Evolutionary conservation across 306 rosid genomes (phyloP).

Genomic region (Astragalus glycyphyllos): DNA sequence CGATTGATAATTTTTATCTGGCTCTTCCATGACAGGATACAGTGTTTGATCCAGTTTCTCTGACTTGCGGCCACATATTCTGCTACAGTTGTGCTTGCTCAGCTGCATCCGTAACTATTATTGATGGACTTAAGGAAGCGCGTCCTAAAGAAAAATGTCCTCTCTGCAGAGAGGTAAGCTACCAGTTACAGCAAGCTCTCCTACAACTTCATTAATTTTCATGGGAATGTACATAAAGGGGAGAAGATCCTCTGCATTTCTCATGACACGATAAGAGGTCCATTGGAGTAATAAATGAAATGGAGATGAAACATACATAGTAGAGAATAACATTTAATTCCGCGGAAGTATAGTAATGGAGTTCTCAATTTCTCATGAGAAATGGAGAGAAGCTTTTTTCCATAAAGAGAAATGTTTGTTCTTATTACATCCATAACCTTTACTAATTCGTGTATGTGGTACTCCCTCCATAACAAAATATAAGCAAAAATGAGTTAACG

Average conservation of each 20-base stretch:
- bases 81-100: conserved; percentile 90
- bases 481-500: no score
- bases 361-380: no score
- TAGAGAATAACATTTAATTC: no score
- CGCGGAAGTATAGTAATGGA: no score
- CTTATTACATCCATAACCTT: conserved; percentile 3
- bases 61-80: conserved; percentile 89
- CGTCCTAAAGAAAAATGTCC: conserved; percentile 76
- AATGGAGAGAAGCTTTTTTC: no score
- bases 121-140: conserved; percentile 72
- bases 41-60: conserved; percentile 92
- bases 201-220: conserved; percentile 3
- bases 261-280: no score
- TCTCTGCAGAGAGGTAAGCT: conserved; percentile 75
- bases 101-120: conserved; percentile 80
- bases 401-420: no score
- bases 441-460: not conserved
- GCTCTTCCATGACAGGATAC: conserved; percentile 65
- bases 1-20: conserved; percentile 17
- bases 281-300: no score
- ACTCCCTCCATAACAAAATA: not conserved
- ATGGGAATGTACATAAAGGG: not conserved
- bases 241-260: not conserved
- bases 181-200: conserved; percentile 4
- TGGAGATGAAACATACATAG: no score